Percentiles rank a stretch among this genome's conserved stretches.
Conservation (phyloP, 2,329 filamentous ascomycete species). For the Pseudocercospora fijiensis region DNA sequence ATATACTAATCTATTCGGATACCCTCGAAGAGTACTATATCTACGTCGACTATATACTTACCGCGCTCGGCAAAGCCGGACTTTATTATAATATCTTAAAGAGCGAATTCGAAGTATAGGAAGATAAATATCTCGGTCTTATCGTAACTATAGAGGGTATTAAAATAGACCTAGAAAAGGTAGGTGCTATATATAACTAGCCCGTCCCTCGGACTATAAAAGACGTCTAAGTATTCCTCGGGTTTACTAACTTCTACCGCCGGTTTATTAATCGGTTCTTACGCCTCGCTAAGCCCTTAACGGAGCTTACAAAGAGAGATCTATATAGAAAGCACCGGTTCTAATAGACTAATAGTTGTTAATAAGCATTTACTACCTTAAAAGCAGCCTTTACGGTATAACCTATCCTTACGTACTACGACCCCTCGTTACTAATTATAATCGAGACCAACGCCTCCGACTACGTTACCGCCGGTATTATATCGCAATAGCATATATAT, state of each 20-base stretch:
- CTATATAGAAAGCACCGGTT: not conserved
- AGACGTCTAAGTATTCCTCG: conserved; percentile 2
- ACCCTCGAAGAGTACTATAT: conserved; percentile 6
- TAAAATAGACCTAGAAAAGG: not conserved
- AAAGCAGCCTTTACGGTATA: not conserved
- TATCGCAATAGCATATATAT: not conserved
- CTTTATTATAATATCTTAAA: conserved; percentile 21
- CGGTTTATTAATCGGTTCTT: not conserved
- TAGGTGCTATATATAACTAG: not conserved
- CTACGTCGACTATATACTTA: conserved; percentile 7
- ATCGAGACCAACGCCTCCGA: not conserved
- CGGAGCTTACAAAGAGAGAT: not conserved
- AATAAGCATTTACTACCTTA: not conserved
- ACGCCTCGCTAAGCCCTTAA: not conserved
- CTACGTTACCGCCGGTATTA: not conserved
- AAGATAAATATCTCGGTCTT: conserved; percentile 23
- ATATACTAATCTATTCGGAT: conserved; percentile 37
- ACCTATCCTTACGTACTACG: not conserved
- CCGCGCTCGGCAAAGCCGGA: not conserved
- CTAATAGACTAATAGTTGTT: not conserved
- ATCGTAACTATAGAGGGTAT: conserved; percentile 5
- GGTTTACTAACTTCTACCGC: too few species aligned
- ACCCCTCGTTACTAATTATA: not conserved
- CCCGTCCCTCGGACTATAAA: not conserved
- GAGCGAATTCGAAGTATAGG: conserved; percentile 15